These are phyloP conservation scores for Saturnispora serradocipensis DNA, from an alignment of 805 yeast genomes.

Conservation along the genomic window DNA sequence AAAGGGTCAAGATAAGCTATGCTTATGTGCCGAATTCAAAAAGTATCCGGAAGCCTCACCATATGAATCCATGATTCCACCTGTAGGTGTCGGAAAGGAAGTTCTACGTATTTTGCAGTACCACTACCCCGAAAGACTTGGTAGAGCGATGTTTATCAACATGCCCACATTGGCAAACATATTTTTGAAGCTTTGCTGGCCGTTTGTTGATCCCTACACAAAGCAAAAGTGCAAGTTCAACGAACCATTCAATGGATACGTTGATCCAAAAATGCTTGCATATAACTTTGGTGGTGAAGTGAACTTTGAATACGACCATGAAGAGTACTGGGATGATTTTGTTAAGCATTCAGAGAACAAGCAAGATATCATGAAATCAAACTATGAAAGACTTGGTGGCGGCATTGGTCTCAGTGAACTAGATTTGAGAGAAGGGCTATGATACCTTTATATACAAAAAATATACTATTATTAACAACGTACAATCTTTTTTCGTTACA, in stretches of 20 bases:
- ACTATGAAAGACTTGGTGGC: slow-evolving; percentile 66
- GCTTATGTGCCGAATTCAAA: slow-evolving; percentile 87
- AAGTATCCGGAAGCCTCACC: slow-evolving; percentile 47
- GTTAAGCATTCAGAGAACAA: slow-evolving; percentile 48
- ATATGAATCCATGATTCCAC: slow-evolving; percentile 47
- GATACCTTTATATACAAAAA: not conserved
- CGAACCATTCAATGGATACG: slow-evolving; percentile 78
- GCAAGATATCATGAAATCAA: slow-evolving; percentile 47
- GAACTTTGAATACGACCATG: slow-evolving; percentile 77
- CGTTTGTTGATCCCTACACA: slow-evolving; percentile 93
- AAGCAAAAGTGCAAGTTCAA: slow-evolving; percentile 88
- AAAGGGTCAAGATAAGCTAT: slow-evolving; percentile 87
- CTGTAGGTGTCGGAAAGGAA: slow-evolving; percentile 78
- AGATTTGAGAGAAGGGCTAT: slow-evolving; percentile 50
- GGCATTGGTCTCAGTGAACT: slow-evolving; percentile 72
- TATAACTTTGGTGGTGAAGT: slow-evolving; percentile 75
- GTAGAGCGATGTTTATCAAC: slow-evolving; percentile 82
- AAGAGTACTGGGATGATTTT: slow-evolving; percentile 72
- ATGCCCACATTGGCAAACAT: slow-evolving; percentile 95
- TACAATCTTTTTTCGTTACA: not conserved
- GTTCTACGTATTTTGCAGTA: slow-evolving; percentile 88
- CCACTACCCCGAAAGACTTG: slow-evolving; percentile 94
- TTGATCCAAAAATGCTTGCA: slow-evolving; percentile 74
- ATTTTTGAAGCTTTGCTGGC: slow-evolving; percentile 84
- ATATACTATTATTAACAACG: not conserved